Evolutionary conservation across 345 rosid species (phyloP).

Genomic region (Populus deltoides): DNA sequence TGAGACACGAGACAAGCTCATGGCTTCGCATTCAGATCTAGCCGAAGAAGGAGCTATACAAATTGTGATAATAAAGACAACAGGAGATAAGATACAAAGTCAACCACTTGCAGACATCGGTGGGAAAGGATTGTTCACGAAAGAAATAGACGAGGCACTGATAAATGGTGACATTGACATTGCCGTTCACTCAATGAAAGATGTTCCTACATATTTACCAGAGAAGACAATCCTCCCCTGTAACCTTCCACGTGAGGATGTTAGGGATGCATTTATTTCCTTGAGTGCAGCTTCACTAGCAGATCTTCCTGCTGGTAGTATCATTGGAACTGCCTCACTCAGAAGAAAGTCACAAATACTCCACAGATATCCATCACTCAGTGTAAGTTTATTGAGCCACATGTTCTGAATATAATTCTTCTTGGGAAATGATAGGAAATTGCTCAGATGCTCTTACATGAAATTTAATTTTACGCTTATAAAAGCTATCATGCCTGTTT

Average conservation of each 20-base stretch:
- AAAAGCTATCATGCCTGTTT: background rate
- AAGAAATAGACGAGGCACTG: slow-evolving; percentile 92
- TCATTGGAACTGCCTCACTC: slow-evolving; percentile 94
- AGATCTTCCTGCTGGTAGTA: slow-evolving; percentile 81
- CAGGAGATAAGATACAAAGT: slow-evolving; percentile 84
- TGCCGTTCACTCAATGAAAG: slow-evolving; percentile 99
- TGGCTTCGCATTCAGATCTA: slow-evolving; percentile 66
- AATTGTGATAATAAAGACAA: slow-evolving; percentile 88
- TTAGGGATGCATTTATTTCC: slow-evolving; percentile 89
- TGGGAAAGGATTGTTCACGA: slow-evolving; percentile 95
- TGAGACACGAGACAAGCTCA: slow-evolving; percentile 83
- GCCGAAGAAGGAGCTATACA: slow-evolving; percentile 85
- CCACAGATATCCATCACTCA: slow-evolving; percentile 74
- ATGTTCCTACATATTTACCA: slow-evolving; percentile 90
- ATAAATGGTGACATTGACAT: slow-evolving; percentile 84
- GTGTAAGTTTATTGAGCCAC: slow-evolving; percentile 35
- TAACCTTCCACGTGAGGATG: slow-evolving; percentile 92
- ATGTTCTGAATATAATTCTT: background rate
- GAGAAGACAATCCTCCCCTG: slow-evolving; percentile 85
- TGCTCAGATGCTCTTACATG: background rate
- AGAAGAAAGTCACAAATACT: slow-evolving; percentile 95
- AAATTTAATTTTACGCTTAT: background rate
- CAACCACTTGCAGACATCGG: slow-evolving; percentile 99
- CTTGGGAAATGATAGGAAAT: background rate
- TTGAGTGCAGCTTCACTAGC: slow-evolving; percentile 56